Percentiles rank a stretch among this genome's conserved stretches.
These are phyloP conservation scores for Aspergillus sclerotioniger DNA, from an alignment of 495 filamentous ascomycete species.

Conservation along the genomic window DNA sequence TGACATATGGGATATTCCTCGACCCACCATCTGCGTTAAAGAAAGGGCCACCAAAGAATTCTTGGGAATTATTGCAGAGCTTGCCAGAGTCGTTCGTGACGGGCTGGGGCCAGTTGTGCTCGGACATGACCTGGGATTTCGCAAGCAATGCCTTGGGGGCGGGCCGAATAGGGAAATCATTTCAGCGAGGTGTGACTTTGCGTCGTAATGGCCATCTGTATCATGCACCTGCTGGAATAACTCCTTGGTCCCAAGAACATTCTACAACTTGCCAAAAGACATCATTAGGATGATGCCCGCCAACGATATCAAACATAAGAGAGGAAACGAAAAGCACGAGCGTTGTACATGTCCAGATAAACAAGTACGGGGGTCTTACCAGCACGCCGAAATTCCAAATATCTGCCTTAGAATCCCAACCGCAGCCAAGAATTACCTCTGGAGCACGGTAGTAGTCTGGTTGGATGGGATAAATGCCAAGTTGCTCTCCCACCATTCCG, in stretches of 20 bases:
- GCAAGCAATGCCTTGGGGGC: constrained; percentile 34
- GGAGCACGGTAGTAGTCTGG: constrained; percentile 39
- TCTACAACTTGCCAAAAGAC: constrained; percentile 27
- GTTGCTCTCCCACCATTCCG: constrained; percentile 2
- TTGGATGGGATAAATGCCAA: constrained; percentile 30
- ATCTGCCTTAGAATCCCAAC: constrained; percentile 35
- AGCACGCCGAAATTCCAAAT: constrained; percentile 41
- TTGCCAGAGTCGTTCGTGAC: constrained; percentile 15
- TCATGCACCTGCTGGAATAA: constrained; percentile 35
- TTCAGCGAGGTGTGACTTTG: constrained; percentile 38
- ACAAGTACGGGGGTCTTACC: constrained; percentile 31
- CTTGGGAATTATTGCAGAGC: constrained; percentile 21
- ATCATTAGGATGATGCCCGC: constrained; percentile 1
- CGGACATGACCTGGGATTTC: constrained; percentile 24
- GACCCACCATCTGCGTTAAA: constrained; percentile 22
- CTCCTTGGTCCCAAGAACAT: constrained; percentile 37
- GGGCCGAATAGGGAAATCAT: constrained; percentile 42
- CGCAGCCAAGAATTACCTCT: constrained; percentile 34
- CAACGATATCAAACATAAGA: background rate
- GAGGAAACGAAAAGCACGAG: constrained; percentile 21
- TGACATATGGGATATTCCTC: background rate
- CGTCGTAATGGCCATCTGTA: constrained; percentile 18
- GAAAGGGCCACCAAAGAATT: constrained; percentile 27
- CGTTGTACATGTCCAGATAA: too few relatives aligned
- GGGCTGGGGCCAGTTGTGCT: constrained; percentile 21